phyloP scores from a whole-genome alignment of 1,284 basidiomycete genomes.

The Athelia sp. region DNA sequence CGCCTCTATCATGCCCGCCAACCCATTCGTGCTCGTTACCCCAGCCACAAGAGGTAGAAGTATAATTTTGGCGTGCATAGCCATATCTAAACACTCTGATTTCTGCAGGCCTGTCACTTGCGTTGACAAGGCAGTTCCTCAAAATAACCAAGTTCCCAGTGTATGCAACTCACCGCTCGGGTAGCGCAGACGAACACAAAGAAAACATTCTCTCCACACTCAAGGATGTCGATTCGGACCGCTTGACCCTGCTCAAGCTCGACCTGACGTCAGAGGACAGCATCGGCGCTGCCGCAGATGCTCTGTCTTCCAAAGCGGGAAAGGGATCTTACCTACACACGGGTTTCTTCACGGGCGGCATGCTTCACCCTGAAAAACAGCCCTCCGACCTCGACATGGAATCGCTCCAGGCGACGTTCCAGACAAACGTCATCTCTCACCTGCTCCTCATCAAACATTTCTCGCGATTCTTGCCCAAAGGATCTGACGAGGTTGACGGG shows the following conservation, averaged over 20 bases:
- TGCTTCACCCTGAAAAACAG: constrained; percentile 53
- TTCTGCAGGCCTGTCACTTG: constrained; percentile 35
- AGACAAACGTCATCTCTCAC: constrained; percentile 57
- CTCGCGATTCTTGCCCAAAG: constrained; percentile 44
- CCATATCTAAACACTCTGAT: background rate
- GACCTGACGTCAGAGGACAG: constrained; percentile 48
- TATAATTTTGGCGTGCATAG: background rate
- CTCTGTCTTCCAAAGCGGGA: constrained; percentile 31
- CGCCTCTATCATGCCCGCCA: constrained; percentile 15
- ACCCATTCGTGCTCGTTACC: constrained; percentile 42
- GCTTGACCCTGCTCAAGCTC: constrained; percentile 44
- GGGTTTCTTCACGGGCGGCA: constrained; percentile 52
- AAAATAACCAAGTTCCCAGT: constrained; percentile 46
- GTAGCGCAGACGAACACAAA: constrained; percentile 29
- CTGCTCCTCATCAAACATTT: constrained; percentile 61
- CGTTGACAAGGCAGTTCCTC: constrained; percentile 51
- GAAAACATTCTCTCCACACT: constrained; percentile 38
- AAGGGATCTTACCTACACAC: constrained; percentile 41
- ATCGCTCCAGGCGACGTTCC: constrained; percentile 42
- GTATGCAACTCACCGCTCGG: constrained; percentile 48
- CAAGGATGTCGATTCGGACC: constrained; percentile 33
- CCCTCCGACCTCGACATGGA: constrained; percentile 46
- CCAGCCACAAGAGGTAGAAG: constrained; percentile 40
- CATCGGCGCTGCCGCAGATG: constrained; percentile 42
- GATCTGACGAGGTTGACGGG: constrained; percentile 15